Percentiles rank a stretch among this genome's conserved stretches.
Conservation (phyloP, 2,329 filamentous ascomycete genomes). For the Hymenoscyphus infarciens region DNA sequence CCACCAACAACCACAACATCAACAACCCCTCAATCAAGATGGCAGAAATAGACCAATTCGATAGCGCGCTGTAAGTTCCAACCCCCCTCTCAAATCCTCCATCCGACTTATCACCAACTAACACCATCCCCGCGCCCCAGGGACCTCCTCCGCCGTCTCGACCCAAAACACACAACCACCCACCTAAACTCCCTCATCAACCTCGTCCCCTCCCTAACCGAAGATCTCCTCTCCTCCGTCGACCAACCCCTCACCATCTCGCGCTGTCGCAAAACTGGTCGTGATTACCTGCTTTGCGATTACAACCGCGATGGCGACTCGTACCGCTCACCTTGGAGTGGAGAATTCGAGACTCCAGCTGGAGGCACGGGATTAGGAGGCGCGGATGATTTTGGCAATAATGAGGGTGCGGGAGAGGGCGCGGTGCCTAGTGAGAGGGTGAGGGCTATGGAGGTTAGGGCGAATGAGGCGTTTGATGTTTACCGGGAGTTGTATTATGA, state of each 20-base stretch:
- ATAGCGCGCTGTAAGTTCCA: conserved; percentile 36
- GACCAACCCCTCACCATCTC: conserved; percentile 89
- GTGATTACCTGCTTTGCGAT: conserved; percentile 97
- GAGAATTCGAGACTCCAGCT: conserved; percentile 92
- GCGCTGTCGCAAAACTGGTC: conserved; percentile 81
- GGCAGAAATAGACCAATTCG: conserved; percentile 36
- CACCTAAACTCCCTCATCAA: conserved; percentile 88
- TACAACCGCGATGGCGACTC: conserved; percentile 99
- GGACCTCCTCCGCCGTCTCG: conserved; percentile 95
- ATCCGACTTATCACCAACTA: neutral
- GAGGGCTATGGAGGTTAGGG: conserved; percentile 86
- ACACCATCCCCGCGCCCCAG: conserved; percentile 44
- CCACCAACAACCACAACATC: conserved; percentile 8
- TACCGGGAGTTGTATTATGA: conserved; percentile 97
- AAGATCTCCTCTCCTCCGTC: conserved; percentile 96
- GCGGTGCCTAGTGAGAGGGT: conserved; percentile 87
- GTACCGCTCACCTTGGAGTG: conserved; percentile 98
- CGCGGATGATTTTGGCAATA: conserved; percentile 47
- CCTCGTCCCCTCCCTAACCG: conserved; percentile 86
- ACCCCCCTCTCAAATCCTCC: neutral
- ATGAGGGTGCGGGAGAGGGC: conserved; percentile 66
- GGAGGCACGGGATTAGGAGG: conserved; percentile 58
- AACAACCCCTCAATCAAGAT: conserved; percentile 26
- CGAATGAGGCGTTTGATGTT: conserved; percentile 95
- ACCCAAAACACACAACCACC: conserved; percentile 83